Evolutionary conservation across 306 rosid genomes (phyloP).

Genomic region (Ormosia semicastrata): DNA sequence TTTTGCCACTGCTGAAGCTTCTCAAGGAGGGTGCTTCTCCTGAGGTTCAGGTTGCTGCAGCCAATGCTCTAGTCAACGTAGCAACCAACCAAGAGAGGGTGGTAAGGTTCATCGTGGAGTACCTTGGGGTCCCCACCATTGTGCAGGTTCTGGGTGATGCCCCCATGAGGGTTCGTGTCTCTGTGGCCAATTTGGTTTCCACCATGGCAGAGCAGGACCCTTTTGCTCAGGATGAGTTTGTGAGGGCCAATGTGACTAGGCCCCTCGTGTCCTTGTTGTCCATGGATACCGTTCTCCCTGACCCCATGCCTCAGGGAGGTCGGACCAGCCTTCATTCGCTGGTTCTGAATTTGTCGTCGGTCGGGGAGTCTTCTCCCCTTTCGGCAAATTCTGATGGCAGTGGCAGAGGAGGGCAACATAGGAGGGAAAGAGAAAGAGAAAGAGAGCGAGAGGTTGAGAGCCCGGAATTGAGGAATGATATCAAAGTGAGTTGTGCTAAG

Average conservation of each 20-base stretch:
- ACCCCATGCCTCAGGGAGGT: constrained; percentile 46
- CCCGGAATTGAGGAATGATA: constrained; percentile 49
- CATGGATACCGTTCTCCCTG: constrained; percentile 59
- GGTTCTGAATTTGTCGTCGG: constrained; percentile 43
- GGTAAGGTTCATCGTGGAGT: constrained; percentile 36
- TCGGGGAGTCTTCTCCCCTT: constrained; percentile 15
- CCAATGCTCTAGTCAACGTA: constrained; percentile 53
- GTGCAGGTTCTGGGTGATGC: constrained; percentile 69
- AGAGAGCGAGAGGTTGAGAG: constrained; percentile 52
- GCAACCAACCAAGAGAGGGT: constrained; percentile 50
- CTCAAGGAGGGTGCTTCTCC: constrained; percentile 59
- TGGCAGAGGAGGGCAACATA: constrained; percentile 48
- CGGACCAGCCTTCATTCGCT: constrained; percentile 56
- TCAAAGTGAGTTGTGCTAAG: constrained; percentile 68
- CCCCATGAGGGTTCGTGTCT: constrained; percentile 58
- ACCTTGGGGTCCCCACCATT: constrained; percentile 50
- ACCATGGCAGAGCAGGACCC: constrained; percentile 57
- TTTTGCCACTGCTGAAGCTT: constrained; percentile 67
- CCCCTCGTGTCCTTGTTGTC: constrained; percentile 66
- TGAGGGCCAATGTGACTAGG: constrained; percentile 69
- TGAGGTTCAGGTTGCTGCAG: constrained; percentile 74
- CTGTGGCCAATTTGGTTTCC: constrained; percentile 63
- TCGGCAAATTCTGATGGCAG: constrained; percentile 54
- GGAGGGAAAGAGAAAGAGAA: constrained; percentile 54
- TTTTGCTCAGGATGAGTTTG: constrained; percentile 66